A percentile compares a stretch with the other conserved stretches of the same genome.
Conservation (phyloP, 495 filamentous ascomycete genomes). For the Neurospora cerealis region DNA sequence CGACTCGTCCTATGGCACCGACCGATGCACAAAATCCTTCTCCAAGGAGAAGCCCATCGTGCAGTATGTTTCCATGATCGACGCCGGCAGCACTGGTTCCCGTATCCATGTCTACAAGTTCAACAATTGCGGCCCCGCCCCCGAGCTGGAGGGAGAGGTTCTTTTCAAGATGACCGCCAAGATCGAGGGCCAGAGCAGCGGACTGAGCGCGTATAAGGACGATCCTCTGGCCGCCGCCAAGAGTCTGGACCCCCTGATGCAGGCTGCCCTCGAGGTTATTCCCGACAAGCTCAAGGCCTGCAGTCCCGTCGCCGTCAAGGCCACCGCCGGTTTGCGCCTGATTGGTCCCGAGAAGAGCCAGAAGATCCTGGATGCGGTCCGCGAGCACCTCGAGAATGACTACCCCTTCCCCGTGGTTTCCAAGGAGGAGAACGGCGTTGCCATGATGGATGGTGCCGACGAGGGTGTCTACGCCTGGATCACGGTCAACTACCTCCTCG, state of each 20-base stretch:
- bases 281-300: constrained; percentile 81
- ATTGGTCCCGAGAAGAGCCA: constrained; percentile 72
- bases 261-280: constrained; percentile 69
- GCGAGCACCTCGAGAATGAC: constrained; percentile 68
- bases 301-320: constrained; percentile 90
- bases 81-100: constrained; percentile 94
- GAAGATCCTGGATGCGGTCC: constrained; percentile 78
- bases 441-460: constrained; percentile 92
- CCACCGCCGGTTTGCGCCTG: constrained; percentile 83
- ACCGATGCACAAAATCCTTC: constrained; percentile 70
- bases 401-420: constrained; percentile 94
- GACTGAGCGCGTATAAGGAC: constrained; percentile 74
- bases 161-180: constrained; percentile 78
- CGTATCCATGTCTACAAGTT: constrained; percentile 97
- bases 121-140: constrained; percentile 93
- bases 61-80: constrained; percentile 97
- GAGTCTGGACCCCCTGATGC: constrained; percentile 80
- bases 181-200: constrained; percentile 59
- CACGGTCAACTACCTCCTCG: constrained; percentile 94
- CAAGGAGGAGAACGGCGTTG: constrained; percentile 70
- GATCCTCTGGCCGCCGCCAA: constrained; percentile 81
- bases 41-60: constrained; percentile 83
- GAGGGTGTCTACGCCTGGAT: constrained; percentile 99
- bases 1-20: constrained; percentile 50
- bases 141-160: constrained; percentile 85